These are phyloP conservation scores for Stipa capillata DNA, from an alignment of 176 grass and related monocot species.

Conservation along the genomic window DNA sequence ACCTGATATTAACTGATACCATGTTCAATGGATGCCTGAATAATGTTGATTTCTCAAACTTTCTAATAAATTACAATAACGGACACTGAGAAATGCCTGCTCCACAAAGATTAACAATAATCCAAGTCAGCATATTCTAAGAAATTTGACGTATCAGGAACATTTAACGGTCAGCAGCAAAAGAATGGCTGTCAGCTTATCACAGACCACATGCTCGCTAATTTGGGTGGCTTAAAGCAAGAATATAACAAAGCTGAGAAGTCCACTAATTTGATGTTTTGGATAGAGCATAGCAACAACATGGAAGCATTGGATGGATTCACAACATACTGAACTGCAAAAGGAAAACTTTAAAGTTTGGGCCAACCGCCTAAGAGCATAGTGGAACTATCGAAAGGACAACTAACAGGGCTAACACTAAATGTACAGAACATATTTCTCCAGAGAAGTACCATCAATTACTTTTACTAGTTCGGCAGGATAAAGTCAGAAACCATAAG, in stretches of 20 bases:
- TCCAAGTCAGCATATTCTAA: background rate
- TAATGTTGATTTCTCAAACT: background rate
- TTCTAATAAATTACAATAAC: background rate
- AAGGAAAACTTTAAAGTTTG: background rate
- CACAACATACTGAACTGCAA: background rate
- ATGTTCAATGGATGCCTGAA: constrained; percentile 30
- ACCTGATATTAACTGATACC: constrained; percentile 79
- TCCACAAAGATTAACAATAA: background rate
- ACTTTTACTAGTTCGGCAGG: background rate
- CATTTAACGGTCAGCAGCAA: background rate
- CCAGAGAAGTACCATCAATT: background rate
- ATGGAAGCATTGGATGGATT: background rate
- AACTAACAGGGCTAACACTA: background rate
- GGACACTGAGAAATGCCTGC: background rate
- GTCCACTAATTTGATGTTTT: background rate
- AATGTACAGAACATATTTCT: too few relatives aligned
- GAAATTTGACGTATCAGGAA: too few relatives aligned
- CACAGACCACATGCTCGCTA: background rate
- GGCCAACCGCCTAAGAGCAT: background rate
- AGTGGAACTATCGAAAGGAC: background rate
- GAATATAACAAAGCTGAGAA: background rate
- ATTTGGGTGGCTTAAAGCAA: background rate
- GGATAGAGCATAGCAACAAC: background rate
- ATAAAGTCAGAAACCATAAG: background rate
- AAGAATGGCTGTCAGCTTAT: background rate